These are phyloP conservation scores for Trypanosoma theileri DNA, from an alignment of 208 protist genomes.

Conservation along the genomic window DNA sequence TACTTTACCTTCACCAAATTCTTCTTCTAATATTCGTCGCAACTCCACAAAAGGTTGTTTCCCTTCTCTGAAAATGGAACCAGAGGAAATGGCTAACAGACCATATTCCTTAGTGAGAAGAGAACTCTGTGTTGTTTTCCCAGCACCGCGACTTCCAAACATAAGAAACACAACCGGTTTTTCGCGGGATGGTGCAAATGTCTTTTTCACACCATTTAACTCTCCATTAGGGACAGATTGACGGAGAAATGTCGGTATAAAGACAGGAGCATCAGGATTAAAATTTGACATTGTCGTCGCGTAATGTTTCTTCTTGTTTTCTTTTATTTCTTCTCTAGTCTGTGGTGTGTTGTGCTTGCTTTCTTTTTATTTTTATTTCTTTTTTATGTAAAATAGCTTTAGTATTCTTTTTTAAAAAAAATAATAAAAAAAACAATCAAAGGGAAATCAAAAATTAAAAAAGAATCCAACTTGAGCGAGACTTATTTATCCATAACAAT, in stretches of 20 bases:
- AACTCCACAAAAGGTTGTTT: slow-evolving; percentile 82
- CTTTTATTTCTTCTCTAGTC: not conserved
- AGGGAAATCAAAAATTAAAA: not conserved
- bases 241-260: slow-evolving; percentile 48
- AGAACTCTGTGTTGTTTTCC: slow-evolving; percentile 74
- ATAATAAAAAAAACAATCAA: not conserved
- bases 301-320: not conserved
- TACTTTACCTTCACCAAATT: slow-evolving; percentile 59
- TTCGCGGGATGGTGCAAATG: not conserved
- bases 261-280: slow-evolving; percentile 62
- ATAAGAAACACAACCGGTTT: slow-evolving; percentile 75
- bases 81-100: slow-evolving; percentile 72
- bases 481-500: too few species aligned
- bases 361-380: too few species aligned
- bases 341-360: not conserved
- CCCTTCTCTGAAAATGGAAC: slow-evolving; percentile 56
- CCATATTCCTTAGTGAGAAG: slow-evolving; percentile 65
- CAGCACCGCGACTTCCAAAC: slow-evolving; percentile 76
- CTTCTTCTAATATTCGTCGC: slow-evolving; percentile 43
- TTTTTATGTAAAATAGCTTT: too few species aligned
- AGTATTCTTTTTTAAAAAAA: not conserved
- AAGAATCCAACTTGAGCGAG: not conserved
- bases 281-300: slow-evolving; percentile 28
- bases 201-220: slow-evolving; percentile 23
- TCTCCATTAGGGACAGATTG: slow-evolving; percentile 16